Evolutionary conservation across 345 rosid genomes (phyloP).

Genomic region (Arabidopsis suecica): DNA sequence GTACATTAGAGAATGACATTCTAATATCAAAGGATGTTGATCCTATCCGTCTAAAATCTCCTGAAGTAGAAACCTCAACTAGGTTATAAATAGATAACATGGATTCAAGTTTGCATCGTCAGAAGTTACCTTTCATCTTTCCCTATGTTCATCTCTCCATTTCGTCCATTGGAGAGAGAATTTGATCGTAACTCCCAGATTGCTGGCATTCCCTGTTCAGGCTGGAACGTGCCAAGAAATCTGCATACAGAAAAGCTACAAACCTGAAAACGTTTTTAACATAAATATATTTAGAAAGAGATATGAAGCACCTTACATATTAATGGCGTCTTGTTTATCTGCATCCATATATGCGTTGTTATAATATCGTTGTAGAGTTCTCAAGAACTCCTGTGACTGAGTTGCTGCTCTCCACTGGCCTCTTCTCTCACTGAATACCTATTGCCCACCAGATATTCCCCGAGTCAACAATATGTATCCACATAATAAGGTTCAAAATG

Average conservation of each 20-base stretch:
- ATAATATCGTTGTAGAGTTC: slow-evolving; percentile 91
- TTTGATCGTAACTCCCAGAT: slow-evolving; percentile 77
- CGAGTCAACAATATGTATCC: slow-evolving; percentile 20
- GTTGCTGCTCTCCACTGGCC: slow-evolving; percentile 97
- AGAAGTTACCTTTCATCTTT: slow-evolving; percentile 68
- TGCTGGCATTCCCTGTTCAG: slow-evolving; percentile 69
- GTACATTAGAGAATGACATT: slow-evolving; percentile 18
- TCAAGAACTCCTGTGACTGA: slow-evolving; percentile 94
- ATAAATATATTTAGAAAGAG: background rate
- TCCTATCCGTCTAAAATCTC: slow-evolving; percentile 2
- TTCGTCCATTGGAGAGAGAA: slow-evolving; percentile 55
- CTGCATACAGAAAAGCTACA: slow-evolving; percentile 50
- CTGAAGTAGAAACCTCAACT: slow-evolving; percentile 2
- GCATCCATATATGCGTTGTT: slow-evolving; percentile 93
- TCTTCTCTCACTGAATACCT: slow-evolving; percentile 91
- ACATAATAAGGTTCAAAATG: background rate
- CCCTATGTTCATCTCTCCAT: slow-evolving; percentile 55
- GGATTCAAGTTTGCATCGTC: slow-evolving; percentile 22
- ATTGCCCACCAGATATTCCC: slow-evolving; percentile 35
- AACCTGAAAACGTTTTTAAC: background rate
- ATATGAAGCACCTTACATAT: slow-evolving; percentile 63
- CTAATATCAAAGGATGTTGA: slow-evolving; percentile 13
- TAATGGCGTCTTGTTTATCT: slow-evolving; percentile 86
- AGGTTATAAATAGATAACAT: slow-evolving; percentile 7
- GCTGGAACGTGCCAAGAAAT: slow-evolving; percentile 85